These are phyloP conservation scores for Pichia sp. DNA, from an alignment of 1,139 yeast species.

Conservation along the genomic window DNA sequence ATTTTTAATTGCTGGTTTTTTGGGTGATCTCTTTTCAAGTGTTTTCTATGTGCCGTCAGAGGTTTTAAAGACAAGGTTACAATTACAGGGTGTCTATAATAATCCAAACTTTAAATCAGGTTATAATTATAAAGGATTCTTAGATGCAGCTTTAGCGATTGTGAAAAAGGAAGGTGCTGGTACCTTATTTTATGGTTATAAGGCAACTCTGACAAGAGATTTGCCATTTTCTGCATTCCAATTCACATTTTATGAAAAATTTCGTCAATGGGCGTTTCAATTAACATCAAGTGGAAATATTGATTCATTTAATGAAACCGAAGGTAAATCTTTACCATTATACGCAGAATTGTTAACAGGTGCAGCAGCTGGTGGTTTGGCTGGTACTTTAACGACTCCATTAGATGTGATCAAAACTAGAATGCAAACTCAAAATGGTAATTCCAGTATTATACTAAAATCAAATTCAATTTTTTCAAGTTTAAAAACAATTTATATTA, in stretches of 20 bases:
- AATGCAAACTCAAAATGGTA: conserved; percentile 63
- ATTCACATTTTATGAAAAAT: conserved; percentile 89
- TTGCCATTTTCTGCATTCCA: conserved; percentile 93
- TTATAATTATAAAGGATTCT: conserved; percentile 70
- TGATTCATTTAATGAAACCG: conserved; percentile 6
- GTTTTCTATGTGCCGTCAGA: conserved; percentile 96
- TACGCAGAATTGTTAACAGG: conserved; percentile 72
- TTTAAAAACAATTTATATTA: conserved; percentile 55
- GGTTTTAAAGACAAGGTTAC: conserved; percentile 88
- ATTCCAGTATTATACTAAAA: conserved; percentile 29
- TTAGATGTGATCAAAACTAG: conserved; percentile 91
- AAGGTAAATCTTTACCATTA: conserved; percentile 42
- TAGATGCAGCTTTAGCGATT: conserved; percentile 64
- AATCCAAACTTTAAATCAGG: conserved; percentile 77
- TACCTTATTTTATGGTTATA: conserved; percentile 84
- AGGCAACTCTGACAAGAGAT: conserved; percentile 86
- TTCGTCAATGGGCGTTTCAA: conserved; percentile 56
- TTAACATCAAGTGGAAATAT: conserved; percentile 17
- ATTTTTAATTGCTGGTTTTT: conserved; percentile 76
- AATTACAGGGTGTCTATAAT: conserved; percentile 81
- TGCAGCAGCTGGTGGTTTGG: conserved; percentile 94
- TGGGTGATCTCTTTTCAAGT: conserved; percentile 88
- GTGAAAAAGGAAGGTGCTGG: conserved; percentile 61
- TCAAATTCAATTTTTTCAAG: conserved; percentile 59
- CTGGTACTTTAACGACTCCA: conserved; percentile 59